phyloP scores from a whole-genome alignment of 805 yeast species.

The Candida palmyrensis region DNA sequence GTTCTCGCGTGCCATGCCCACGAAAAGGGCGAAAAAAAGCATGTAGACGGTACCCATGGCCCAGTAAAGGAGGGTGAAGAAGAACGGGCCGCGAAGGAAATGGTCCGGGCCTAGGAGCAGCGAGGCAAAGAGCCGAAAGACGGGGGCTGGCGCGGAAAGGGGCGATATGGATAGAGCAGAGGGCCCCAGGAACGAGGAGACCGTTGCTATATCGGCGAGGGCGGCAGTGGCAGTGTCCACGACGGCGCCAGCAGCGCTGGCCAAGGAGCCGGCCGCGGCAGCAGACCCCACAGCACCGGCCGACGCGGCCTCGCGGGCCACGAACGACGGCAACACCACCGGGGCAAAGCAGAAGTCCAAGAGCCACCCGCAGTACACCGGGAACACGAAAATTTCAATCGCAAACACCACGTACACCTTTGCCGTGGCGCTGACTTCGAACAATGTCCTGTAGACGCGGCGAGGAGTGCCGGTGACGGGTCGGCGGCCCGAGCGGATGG shows the following conservation, averaged over 20 bases:
- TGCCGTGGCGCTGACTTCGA: conserved; percentile 54
- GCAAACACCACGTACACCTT: conserved; percentile 74
- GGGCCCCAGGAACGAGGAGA: no score
- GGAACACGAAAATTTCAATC: conserved; percentile 80
- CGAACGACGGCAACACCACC: conserved; percentile 22
- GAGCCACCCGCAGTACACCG: conserved; percentile 78
- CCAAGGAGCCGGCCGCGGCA: no score
- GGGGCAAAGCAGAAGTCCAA: conserved; percentile 69
- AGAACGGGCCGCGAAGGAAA: neutral
- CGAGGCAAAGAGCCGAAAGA: neutral
- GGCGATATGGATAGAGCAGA: neutral
- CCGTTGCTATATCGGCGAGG: no score
- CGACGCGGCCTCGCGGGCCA: neutral
- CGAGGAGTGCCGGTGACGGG: conserved; percentile 52
- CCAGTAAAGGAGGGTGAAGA: conserved; percentile 43
- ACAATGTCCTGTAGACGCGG: conserved; percentile 44
- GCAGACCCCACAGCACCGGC: no score
- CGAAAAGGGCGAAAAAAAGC: conserved; percentile 81
- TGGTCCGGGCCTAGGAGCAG: no score
- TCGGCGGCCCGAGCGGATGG: conserved; percentile 19
- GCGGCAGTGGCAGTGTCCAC: no score
- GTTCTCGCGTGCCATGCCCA: conserved; percentile 70
- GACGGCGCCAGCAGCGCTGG: no score
- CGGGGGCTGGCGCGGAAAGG: neutral
- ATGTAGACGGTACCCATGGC: conserved; percentile 75